Percentiles rank a stretch among this genome's conserved stretches.
Evolutionary conservation across 2,329 filamentous ascomycete genomes (phyloP).

Genomic region (Nothophoma quercina): DNA sequence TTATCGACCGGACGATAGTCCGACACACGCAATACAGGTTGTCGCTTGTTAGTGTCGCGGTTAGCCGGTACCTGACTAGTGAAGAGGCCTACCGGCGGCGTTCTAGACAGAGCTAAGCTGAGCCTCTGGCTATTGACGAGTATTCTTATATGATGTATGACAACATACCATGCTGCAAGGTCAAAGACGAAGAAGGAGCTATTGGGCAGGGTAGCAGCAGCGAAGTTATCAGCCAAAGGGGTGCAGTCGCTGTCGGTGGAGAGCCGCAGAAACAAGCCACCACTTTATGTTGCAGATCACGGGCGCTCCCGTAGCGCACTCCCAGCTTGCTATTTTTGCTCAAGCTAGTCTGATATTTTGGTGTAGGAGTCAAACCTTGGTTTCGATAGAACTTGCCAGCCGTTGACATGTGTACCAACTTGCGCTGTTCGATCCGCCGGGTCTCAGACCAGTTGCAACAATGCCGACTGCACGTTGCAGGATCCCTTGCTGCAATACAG

Average conservation of each 20-base stretch:
- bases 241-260: not conserved
- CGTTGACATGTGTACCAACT: not conserved
- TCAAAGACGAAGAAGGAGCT: no score
- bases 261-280: slow-evolving; percentile 2
- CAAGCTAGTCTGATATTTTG: slow-evolving; percentile 2
- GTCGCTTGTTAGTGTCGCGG: slow-evolving; percentile 1
- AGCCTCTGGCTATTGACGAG: not conserved
- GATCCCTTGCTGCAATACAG: not conserved
- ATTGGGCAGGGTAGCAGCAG: no score
- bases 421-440: not conserved
- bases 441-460: not conserved
- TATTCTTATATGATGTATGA: not conserved
- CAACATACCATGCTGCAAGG: not conserved
- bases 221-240: not conserved
- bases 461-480: not conserved
- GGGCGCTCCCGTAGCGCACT: slow-evolving; percentile 24
- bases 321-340: slow-evolving; percentile 5
- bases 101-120: slow-evolving; percentile 3
- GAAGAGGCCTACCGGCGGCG: slow-evolving; percentile 1
- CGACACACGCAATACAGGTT: slow-evolving; percentile 3
- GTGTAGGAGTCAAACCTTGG: slow-evolving; percentile 1
- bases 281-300: slow-evolving; percentile 22
- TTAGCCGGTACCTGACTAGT: slow-evolving; percentile 19
- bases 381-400: not conserved
- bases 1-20: slow-evolving; percentile 7